A percentile compares a stretch with the other conserved stretches of the same genome.
phyloP scores from a whole-genome alignment of 306 rosid species.

The Inga laurina region DNA sequence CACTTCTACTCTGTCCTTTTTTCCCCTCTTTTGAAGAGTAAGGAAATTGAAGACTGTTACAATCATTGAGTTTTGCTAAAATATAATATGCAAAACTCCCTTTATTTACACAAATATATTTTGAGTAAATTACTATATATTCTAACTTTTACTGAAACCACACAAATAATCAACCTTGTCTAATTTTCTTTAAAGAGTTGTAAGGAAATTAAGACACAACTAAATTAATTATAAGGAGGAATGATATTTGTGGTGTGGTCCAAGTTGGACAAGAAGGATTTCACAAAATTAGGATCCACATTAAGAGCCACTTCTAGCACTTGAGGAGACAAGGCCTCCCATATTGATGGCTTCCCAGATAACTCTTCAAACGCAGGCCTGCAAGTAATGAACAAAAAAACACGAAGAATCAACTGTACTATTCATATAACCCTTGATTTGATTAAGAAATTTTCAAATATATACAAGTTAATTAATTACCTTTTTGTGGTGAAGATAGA shows the following conservation, averaged over 20 bases:
- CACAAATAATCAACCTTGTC: not conserved
- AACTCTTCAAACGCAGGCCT: slow-evolving; percentile 48
- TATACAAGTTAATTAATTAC: too few species aligned
- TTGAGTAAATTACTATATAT: not conserved
- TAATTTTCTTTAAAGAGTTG: too few species aligned
- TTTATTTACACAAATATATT: not conserved
- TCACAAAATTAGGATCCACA: slow-evolving; percentile 29
- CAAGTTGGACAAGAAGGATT: slow-evolving; percentile 36
- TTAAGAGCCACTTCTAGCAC: slow-evolving; percentile 37
- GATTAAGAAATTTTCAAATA: too few species aligned
- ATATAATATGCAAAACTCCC: too few species aligned
- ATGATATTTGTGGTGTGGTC: not conserved
- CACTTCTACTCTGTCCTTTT: too few species aligned
- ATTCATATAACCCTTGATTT: not conserved
- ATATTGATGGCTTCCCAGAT: slow-evolving; percentile 32
- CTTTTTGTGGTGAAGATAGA: slow-evolving; percentile 33
- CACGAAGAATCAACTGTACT: not conserved
- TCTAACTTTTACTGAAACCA: too few species aligned
- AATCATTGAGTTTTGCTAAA: too few species aligned
- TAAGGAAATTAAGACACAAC: not conserved
- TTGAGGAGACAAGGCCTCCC: slow-evolving; percentile 45
- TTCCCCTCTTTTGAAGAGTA: too few species aligned
- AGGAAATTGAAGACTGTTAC: too few species aligned
- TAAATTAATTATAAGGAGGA: not conserved
- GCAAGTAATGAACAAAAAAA: not conserved